Evolutionary conservation across 331 rosid genomes (phyloP).

Genomic region (Rosa hybrid): DNA sequence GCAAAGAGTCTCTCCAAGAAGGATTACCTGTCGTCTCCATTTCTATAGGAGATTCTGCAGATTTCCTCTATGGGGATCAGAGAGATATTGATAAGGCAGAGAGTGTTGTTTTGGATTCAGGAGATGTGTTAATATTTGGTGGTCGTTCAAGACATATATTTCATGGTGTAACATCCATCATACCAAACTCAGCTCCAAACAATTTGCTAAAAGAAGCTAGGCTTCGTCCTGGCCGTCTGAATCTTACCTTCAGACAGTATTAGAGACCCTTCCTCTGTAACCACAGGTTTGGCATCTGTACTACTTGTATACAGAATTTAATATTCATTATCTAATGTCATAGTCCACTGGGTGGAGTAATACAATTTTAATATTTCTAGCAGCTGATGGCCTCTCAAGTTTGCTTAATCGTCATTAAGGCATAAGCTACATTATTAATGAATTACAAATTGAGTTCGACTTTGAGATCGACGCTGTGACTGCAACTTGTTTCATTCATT

Average conservation of each 20-base stretch:
- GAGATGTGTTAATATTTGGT: constrained; percentile 74
- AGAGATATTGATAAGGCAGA: constrained; percentile 50
- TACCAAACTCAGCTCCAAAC: constrained; percentile 58
- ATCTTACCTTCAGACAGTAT: constrained; percentile 66
- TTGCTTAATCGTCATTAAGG: not conserved
- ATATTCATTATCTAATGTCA: not conserved
- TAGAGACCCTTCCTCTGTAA: constrained; percentile 18
- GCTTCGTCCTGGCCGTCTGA: constrained; percentile 63
- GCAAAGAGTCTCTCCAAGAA: constrained; percentile 41
- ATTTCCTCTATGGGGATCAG: constrained; percentile 60
- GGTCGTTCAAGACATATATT: constrained; percentile 58
- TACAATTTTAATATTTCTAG: not conserved
- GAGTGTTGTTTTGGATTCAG: constrained; percentile 57
- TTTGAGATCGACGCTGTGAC: constrained; percentile 21
- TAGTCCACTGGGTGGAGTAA: not conserved
- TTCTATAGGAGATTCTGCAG: constrained; percentile 71
- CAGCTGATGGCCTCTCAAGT: not conserved
- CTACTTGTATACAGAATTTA: not conserved
- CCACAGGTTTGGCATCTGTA: constrained; percentile 16
- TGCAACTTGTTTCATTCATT: constrained; percentile 12
- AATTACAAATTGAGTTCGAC: not conserved
- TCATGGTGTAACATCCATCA: constrained; percentile 67
- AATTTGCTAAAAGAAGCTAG: constrained; percentile 35
- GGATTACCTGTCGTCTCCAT: constrained; percentile 72
- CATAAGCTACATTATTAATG: not conserved